Percentiles rank a stretch among this genome's conserved stretches.
These are phyloP conservation scores for Phytophthora hibernalis DNA, from an alignment of 352 stramenopile genomes.

Conservation along the genomic window DNA sequence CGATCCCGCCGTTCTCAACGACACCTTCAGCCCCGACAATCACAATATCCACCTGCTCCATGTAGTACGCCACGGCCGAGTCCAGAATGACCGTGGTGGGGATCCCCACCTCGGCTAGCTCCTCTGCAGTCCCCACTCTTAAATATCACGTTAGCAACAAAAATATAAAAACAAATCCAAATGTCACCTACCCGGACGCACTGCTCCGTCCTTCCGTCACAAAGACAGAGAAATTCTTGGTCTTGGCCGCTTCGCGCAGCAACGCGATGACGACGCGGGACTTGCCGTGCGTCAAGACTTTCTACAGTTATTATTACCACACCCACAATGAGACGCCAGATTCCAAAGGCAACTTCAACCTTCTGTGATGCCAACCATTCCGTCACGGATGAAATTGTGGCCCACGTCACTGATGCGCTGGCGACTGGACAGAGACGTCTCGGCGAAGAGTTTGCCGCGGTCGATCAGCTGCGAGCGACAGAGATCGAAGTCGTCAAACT, in stretches of 20 bases:
- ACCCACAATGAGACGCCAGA: neutral
- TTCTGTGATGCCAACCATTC: conserved; percentile 62
- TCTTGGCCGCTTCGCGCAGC: conserved; percentile 91
- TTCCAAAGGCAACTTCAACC: neutral
- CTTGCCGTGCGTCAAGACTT: conserved; percentile 94
- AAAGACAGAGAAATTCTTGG: conserved; percentile 94
- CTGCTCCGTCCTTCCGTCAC: conserved; percentile 94
- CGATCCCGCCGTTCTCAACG: conserved; percentile 97
- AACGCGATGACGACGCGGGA: conserved; percentile 93
- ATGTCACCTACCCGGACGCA: conserved; percentile 76
- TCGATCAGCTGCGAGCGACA: conserved; percentile 93
- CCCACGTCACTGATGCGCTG: conserved; percentile 94
- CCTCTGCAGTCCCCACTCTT: conserved; percentile 74
- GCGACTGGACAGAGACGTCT: conserved; percentile 92
- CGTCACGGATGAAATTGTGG: conserved; percentile 95
- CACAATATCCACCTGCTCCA: conserved; percentile 96
- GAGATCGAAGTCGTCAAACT: conserved; percentile 93
- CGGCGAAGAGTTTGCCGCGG: conserved; percentile 93
- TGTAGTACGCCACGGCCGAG: conserved; percentile 95
- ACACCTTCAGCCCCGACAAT: conserved; percentile 97
- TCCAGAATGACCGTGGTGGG: conserved; percentile 96
- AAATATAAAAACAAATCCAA: conserved; percentile 11
- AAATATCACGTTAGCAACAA: conserved; percentile 9
- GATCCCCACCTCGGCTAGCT: conserved; percentile 90
- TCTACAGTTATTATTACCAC: conserved; percentile 38